phyloP scores from a whole-genome alignment of 2,329 filamentous ascomycete genomes.

The Nemania serpens region DNA sequence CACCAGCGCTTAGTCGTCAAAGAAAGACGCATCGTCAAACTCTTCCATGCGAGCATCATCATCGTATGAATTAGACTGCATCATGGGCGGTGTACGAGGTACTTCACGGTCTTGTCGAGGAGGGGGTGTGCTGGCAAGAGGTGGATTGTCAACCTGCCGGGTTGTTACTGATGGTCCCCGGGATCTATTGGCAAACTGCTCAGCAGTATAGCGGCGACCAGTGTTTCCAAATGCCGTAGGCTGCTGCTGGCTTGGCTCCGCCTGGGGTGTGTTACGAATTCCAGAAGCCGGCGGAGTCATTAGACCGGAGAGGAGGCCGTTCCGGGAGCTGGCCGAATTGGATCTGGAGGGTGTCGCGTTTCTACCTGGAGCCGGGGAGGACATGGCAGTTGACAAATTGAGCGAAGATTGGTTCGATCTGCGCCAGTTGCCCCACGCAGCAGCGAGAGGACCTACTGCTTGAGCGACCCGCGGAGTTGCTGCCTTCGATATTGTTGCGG shows the following conservation, averaged over 20 bases:
- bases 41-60: constrained; percentile 63
- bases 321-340: constrained; percentile 54
- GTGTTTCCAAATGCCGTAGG: constrained; percentile 66
- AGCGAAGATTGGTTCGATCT: constrained; percentile 64
- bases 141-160: constrained; percentile 48
- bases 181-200: constrained; percentile 50
- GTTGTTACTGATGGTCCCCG: constrained; percentile 41
- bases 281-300: constrained; percentile 87
- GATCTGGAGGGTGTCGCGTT: constrained; percentile 65
- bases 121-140: constrained; percentile 49
- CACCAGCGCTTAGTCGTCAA: constrained; percentile 49
- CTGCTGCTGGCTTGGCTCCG: constrained; percentile 49
- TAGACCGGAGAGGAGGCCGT: constrained; percentile 73
- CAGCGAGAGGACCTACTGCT: constrained; percentile 75
- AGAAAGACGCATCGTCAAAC: constrained; percentile 65
- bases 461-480: constrained; percentile 83
- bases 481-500: constrained; percentile 75
- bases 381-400: constrained; percentile 34
- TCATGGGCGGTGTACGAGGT: constrained; percentile 66
- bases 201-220: constrained; percentile 60
- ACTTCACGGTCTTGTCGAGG: constrained; percentile 46
- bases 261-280: constrained; percentile 63
- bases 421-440: constrained; percentile 97
- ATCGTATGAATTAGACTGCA: constrained; percentile 63
- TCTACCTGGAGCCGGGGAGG: constrained; percentile 48